These are phyloP conservation scores for Aspergillus neoniger DNA, from an alignment of 2,329 filamentous ascomycete genomes.

Conservation along the genomic window DNA sequence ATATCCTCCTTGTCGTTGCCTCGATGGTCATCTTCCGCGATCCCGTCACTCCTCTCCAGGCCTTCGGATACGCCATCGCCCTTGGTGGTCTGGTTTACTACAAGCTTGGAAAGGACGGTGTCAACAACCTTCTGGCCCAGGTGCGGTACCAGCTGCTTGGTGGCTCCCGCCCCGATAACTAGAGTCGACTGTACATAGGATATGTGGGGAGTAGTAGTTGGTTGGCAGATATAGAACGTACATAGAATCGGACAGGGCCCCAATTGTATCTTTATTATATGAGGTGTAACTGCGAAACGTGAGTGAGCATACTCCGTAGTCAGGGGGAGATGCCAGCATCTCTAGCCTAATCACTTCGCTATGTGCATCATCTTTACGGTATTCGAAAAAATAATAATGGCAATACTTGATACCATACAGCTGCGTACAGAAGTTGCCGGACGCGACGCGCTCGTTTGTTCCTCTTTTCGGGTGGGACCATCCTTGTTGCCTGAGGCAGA, in stretches of 20 bases:
- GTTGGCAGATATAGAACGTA: background rate
- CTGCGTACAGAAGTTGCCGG: too few species aligned
- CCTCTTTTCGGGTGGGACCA: too few species aligned
- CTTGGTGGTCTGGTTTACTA: conserved; percentile 64
- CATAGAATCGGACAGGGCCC: conserved; percentile 1
- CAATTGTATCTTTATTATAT: background rate
- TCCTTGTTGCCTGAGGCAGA: background rate
- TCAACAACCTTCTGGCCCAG: background rate
- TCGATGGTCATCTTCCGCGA: conserved; percentile 76
- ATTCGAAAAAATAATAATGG: too few species aligned
- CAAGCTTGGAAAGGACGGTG: conserved; percentile 54
- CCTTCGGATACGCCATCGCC: conserved; percentile 73
- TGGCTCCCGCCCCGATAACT: background rate
- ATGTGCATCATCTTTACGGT: too few species aligned
- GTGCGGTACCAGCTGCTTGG: background rate
- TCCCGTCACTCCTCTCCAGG: conserved; percentile 67
- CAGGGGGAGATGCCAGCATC: too few species aligned
- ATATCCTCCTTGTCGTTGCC: conserved; percentile 73
- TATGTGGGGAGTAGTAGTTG: background rate
- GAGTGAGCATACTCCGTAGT: too few species aligned
- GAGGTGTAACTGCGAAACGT: too few species aligned
- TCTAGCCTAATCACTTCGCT: too few species aligned
- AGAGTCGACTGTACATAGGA: background rate
- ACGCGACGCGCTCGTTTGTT: too few species aligned
- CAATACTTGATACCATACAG: too few species aligned